phyloP scores from a whole-genome alignment of 2,329 filamentous ascomycete species.

The Mycosphaerella sp. region DNA sequence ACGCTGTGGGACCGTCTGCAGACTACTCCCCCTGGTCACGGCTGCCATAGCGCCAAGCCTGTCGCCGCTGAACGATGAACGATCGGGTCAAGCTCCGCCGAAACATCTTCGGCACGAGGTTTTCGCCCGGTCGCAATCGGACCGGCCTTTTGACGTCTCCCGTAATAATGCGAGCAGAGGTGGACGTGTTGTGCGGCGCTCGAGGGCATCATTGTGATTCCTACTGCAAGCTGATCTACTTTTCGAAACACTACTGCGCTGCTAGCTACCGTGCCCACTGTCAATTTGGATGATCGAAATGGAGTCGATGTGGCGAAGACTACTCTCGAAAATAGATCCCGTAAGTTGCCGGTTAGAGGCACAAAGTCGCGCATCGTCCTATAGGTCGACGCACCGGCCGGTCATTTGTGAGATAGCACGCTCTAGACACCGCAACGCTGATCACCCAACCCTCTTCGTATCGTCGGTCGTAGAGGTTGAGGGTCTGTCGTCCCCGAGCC shows the following conservation, averaged over 20 bases:
- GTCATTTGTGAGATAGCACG: background rate
- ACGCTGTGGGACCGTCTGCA: background rate
- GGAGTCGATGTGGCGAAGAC: background rate
- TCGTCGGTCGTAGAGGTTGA: background rate
- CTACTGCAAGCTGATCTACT: too few species aligned
- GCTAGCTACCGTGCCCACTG: too few species aligned
- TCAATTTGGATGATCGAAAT: too few species aligned
- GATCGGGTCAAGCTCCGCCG: background rate
- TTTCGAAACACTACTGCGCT: too few species aligned
- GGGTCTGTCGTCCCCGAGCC: constrained; percentile 11
- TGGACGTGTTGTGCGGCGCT: background rate
- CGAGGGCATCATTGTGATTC: too few species aligned
- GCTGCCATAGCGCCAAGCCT: background rate
- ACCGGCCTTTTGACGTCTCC: background rate
- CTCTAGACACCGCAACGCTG: background rate
- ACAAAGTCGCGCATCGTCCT: background rate
- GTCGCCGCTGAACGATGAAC: constrained; percentile 3
- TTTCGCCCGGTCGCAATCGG: background rate
- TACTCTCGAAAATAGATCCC: background rate
- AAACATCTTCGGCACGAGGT: background rate
- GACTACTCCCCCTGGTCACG: background rate
- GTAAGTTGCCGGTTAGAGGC: background rate
- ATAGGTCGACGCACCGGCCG: background rate
- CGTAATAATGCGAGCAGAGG: background rate
- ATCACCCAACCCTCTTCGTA: constrained; percentile 4